A percentile compares a stretch with the other conserved stretches of the same genome.
These are phyloP conservation scores for Lichtheimia corymbifera DNA, from an alignment of 371 early-diverging fungal genomes.

Conservation along the genomic window DNA sequence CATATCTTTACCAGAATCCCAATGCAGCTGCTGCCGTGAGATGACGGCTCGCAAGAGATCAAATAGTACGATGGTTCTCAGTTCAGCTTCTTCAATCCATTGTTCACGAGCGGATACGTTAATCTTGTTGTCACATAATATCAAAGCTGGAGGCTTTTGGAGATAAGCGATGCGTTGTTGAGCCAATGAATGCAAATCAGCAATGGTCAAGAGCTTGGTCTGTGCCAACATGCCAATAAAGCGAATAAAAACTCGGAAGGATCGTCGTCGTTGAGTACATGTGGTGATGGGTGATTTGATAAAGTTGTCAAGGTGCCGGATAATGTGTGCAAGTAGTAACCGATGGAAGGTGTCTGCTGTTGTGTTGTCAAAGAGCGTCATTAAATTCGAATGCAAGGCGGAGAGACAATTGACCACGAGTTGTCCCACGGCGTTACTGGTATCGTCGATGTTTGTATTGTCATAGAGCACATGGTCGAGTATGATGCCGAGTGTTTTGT, in stretches of 20 bases:
- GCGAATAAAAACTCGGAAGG: slow-evolving; percentile 35
- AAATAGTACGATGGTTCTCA: neutral
- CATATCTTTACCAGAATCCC: slow-evolving; percentile 1
- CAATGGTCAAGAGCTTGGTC: slow-evolving; percentile 33
- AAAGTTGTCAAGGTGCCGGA: slow-evolving; percentile 29
- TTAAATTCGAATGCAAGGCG: slow-evolving; percentile 36
- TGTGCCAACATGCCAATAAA: slow-evolving; percentile 41
- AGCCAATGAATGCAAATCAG: slow-evolving; percentile 33
- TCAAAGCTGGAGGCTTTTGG: neutral
- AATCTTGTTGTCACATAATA: no score
- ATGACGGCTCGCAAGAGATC: neutral
- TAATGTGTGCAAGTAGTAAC: slow-evolving; percentile 35
- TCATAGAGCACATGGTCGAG: slow-evolving; percentile 45
- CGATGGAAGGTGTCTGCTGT: slow-evolving; percentile 33
- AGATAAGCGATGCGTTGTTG: slow-evolving; percentile 27
- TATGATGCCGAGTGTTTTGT: slow-evolving; percentile 42
- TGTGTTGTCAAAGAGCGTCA: slow-evolving; percentile 36
- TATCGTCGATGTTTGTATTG: neutral
- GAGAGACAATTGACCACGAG: slow-evolving; percentile 32
- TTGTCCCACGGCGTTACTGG: slow-evolving; percentile 13
- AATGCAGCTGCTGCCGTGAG: neutral
- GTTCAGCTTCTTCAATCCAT: neutral
- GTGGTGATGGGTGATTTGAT: slow-evolving; percentile 10
- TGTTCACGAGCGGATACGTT: neutral
- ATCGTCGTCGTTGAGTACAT: slow-evolving; percentile 18